Evolutionary conservation across 2,329 filamentous ascomycete genomes (phyloP), one percentile per base, ranked within the genome.

Genomic region (Xylariaceae sp.): DNA sequence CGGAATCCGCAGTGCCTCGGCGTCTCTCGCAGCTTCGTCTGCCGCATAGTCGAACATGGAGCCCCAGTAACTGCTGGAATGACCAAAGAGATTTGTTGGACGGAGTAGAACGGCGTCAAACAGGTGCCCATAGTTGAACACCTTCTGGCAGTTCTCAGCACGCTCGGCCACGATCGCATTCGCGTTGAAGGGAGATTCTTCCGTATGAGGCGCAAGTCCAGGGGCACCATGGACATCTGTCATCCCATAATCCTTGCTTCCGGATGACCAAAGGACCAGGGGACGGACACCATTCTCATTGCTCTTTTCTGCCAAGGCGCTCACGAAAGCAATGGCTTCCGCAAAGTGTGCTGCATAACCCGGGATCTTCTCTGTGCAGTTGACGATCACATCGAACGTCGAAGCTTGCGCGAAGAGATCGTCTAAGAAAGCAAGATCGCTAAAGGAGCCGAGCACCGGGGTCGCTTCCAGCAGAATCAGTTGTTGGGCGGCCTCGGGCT

Each of bases 31-130:
- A 60, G 56, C 2, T 57, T 57, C 3, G 53, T 50, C 48, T 1
- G 37, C 18, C 2, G 3, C 18, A n/a, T 50, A 53, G 72, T 74
- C 69, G 59, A 80, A 74, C 10, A 75, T 66, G 17, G 66, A 60
- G n/a, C 73, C 73, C 61, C 76, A 80, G 67, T 73, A 80, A 67
- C 77, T 79, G 15, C 74, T 74, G 6, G 71, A 74, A 49, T 75
- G 73, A 2, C 79, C 78, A 65, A 75, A 80, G 0, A 82, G 73
- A 9, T 74, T 76, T 0, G 79, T 82, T 3, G 79, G 77, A 2
- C 79, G 72, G 2, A 80, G 59, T 0, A 82, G 62, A 0, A 74
- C 73, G 0, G 74, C 75, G 51, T 80, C 76, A 59, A 81, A 80
- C 0, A 74, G 60, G 35, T 74, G 70, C 0, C 39, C 18, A 10